Base-by-base conservation (phyloP, 306 rosid genomes). In the Sesbania bispinosa region DNA sequence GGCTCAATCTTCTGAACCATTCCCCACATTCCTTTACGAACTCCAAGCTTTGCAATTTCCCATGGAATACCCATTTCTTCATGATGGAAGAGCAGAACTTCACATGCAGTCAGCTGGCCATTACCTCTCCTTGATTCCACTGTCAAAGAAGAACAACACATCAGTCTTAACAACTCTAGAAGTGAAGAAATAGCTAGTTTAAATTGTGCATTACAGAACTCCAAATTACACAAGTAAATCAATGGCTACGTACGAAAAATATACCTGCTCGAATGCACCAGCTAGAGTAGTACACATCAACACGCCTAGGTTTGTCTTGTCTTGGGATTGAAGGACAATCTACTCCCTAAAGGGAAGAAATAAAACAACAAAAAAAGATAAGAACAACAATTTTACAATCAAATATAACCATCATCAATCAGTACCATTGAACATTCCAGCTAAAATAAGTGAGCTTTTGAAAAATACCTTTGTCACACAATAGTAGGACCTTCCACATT, bases 11-110 rank as follows among this genome's bases (percentile, higher is more conserved):
- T 95, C 73, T 86, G 89, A 19, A 95, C 99, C 18, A 84, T 82
- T 66, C 92, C 88, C 99, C 99, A 95, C 99, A 95, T 91, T 0
- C 99, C 99, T 69, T 91, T 90, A 43, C 85, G 80, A 2, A 95
- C 87, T 76, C 97, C 99, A 27, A 95, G 95, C 71, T 95, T 95
- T 6, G 97, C 97, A 63, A 95, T 78, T 80, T 95, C 99, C 99
- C 97, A 89, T 20, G 97, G 99, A 52, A 95, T 95, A 1, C 99
- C 99, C 99, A 95, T 95, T 79, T 91, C 99, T 80, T 95, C 99
- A 11, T 95, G 83, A 77, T 95, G 99, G 81, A 88, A 95, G 36
- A 95, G 90, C 26, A 89, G n/a, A 33, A 95, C 86, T 84, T 95
- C 99, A 55, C 98, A 92, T 15, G 98, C 88, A 38, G 86, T 89